Base-by-base conservation (phyloP, 768 basidiomycete genomes). In the Lentinula lateritia region DNA sequence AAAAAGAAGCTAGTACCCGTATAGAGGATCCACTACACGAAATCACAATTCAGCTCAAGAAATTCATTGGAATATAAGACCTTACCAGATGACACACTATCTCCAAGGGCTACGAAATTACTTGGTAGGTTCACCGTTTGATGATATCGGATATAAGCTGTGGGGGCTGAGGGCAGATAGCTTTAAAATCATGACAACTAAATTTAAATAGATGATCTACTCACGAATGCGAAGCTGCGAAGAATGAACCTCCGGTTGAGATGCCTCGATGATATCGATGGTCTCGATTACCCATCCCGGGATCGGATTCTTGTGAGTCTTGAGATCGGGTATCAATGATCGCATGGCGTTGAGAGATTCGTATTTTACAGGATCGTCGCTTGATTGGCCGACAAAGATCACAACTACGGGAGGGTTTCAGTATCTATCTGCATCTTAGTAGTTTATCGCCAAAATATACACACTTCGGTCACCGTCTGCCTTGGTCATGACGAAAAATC, bases 61-160 rank as follows among this genome's bases (percentile, higher is more conserved):
- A 8, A 9, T 9, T 9, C 5, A 8, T 9, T 8, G 9, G 13
- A 39, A 39, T 9, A 2, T 0, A 39, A 39, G 38, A 36, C 4
- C 43, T 38, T 28, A 46, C 43, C n/a, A 9, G 58, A 50, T 16
- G 38, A 28, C 7, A 50, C 64, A 35, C 63, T 59, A 50, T 68
- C 67, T 10, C 66, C 67, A 1, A 66, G 6, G 12, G 67, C 67
- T 36, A 65, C 46, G 16, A 62, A 68, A 43, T 66, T 68, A 18
- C 16, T 45, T 1, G 69, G 70, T 3, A 69, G 20, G 3, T 43
- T 58, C 3, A 52, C 23, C 15, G 52, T 59, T 35, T 43, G 9
- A 41, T 70, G 63, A 53, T 66, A 71, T 35, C 63, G 38, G 28
- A 67, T 60, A 32, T 57, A 70, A 34, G 55, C 18, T 12, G 62